Evolutionary conservation across 73 alveolate genomes (phyloP).

Genomic region (Paramecium pentaurelia): DNA sequence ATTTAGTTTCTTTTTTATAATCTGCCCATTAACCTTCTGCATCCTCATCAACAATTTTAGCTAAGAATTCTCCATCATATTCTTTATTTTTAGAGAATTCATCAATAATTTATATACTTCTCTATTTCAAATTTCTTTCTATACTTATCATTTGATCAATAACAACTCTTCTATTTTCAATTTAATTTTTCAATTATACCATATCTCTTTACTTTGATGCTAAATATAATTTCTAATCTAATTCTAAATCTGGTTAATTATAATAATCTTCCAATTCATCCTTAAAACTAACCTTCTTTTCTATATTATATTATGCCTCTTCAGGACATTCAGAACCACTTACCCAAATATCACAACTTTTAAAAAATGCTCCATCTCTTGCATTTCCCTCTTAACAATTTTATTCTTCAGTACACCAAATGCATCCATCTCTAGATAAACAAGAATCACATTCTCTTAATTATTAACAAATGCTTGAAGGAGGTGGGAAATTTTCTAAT

Average conservation of each 20-base stretch:
- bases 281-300: not conserved
- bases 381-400: not conserved
- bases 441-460: slow-evolving; percentile 15
- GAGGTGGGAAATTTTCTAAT: slow-evolving; percentile 34
- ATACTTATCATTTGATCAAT: not conserved
- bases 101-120: slow-evolving; percentile 12
- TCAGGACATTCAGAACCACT: slow-evolving; percentile 1
- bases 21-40: not conserved
- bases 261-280: not conserved
- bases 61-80: slow-evolving; percentile 33
- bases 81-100: not conserved
- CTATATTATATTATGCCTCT: not conserved
- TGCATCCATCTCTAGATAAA: not conserved
- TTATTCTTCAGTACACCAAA: slow-evolving; percentile 35
- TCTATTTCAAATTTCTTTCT: not conserved
- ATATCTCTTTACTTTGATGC: slow-evolving; percentile 44
- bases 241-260: slow-evolving; percentile 14
- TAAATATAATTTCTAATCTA: slow-evolving; percentile 23
- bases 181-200: slow-evolving; percentile 25
- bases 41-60: not conserved
- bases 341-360: slow-evolving; percentile 15
- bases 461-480: not conserved
- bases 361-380: slow-evolving; percentile 13
- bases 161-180: slow-evolving; percentile 11
- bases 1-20: not conserved